Percentiles rank a stretch among this genome's conserved stretches.
phyloP scores from a whole-genome alignment of 306 rosid genomes.

The Rosa chinensis region DNA sequence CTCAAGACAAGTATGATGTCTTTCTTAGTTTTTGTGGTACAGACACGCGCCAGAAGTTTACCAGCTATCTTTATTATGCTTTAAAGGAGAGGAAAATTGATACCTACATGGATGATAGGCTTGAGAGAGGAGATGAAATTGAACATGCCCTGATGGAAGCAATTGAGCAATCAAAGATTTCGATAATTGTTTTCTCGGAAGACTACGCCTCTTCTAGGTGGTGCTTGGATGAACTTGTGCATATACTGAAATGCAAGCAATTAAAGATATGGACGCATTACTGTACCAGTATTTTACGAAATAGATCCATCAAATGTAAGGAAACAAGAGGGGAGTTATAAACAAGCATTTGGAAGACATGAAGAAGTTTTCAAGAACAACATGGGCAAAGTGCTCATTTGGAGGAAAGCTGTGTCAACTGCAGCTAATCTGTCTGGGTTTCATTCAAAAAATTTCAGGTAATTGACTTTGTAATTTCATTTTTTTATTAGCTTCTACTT shows the following conservation, averaged over 20 bases:
- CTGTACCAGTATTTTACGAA: background rate
- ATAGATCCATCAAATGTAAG: background rate
- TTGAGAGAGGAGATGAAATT: background rate
- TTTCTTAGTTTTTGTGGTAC: conserved; percentile 4
- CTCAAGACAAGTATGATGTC: background rate
- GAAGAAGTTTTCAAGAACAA: background rate
- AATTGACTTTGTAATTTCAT: background rate
- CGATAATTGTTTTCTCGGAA: background rate
- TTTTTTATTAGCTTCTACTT: background rate
- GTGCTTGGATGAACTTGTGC: background rate
- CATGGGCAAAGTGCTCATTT: background rate
- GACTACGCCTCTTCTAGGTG: background rate
- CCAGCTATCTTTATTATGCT: background rate
- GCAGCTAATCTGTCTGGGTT: background rate
- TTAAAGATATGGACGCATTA: background rate
- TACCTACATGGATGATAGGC: background rate
- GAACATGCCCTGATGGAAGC: background rate
- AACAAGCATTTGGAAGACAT: background rate
- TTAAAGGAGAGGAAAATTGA: background rate
- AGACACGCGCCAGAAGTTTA: background rate
- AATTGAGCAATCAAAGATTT: background rate
- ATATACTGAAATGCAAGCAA: conserved; percentile 1
- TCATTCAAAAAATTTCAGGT: background rate
- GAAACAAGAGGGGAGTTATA: background rate
- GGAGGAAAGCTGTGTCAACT: background rate